Percentiles rank a stretch among this genome's conserved stretches.
Conservation (phyloP, 2,329 filamentous ascomycete species). For the Cladorrhinum sp. region DNA sequence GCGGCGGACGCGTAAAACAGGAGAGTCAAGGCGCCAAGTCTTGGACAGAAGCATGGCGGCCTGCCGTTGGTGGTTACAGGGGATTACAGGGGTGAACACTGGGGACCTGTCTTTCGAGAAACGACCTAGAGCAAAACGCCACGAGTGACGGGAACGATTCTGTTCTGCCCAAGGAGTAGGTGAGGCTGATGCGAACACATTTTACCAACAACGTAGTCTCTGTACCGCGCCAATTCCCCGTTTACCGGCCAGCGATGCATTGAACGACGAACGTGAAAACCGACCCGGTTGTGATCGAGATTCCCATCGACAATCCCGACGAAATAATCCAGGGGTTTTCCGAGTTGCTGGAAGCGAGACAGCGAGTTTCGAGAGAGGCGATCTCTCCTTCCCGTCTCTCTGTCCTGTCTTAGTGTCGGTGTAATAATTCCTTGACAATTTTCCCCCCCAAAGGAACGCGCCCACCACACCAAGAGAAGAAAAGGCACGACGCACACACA, state of each 20-base stretch:
- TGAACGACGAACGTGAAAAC: slow-evolving; percentile 19
- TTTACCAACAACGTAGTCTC: slow-evolving; percentile 17
- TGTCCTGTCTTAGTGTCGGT: background rate
- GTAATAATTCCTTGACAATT: background rate
- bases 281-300: background rate
- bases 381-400: background rate
- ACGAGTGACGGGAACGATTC: slow-evolving; percentile 13
- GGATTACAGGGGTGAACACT: slow-evolving; percentile 10
- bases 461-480: slow-evolving; percentile 4
- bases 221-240: background rate
- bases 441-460: background rate
- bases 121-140: slow-evolving; percentile 21
- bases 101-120: slow-evolving; percentile 22
- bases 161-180: background rate
- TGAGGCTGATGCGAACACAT: slow-evolving; percentile 31
- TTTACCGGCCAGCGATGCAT: slow-evolving; percentile 23
- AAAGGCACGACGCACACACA: slow-evolving; percentile 21
- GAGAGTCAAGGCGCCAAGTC: slow-evolving; percentile 3
- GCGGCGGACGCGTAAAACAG: background rate
- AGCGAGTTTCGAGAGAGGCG: background rate
- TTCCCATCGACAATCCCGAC: slow-evolving; percentile 1
- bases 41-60: background rate
- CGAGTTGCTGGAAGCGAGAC: background rate
- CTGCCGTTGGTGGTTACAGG: background rate
- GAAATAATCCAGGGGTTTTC: background rate